A percentile compares a stretch with the other conserved stretches of the same genome.
Evolutionary conservation across 1,284 basidiomycete species (phyloP).

Genomic region (Anthracocystis panici-leucophaei): DNA sequence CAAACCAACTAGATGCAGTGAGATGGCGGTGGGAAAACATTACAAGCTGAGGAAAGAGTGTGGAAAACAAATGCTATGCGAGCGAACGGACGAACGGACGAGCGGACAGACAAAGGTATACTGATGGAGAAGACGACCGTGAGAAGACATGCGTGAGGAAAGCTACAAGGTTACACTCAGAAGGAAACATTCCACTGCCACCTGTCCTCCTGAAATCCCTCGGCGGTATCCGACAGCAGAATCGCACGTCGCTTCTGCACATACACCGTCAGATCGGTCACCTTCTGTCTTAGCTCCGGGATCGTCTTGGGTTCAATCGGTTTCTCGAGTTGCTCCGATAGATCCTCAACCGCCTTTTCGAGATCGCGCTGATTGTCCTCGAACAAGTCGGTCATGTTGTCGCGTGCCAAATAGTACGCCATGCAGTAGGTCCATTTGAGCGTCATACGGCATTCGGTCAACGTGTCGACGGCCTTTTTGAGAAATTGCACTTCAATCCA

Average conservation of each 20-base stretch:
- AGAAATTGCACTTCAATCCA: slow-evolving; percentile 99
- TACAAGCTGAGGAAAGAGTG: no score
- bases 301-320: slow-evolving; percentile 89
- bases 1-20: no score
- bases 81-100: neutral
- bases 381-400: slow-evolving; percentile 94
- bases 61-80: no score
- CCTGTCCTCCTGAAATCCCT: slow-evolving; percentile 88
- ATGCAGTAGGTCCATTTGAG: slow-evolving; percentile 99
- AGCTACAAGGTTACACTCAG: no score
- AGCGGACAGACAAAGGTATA: neutral
- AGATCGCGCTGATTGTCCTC: slow-evolving; percentile 98
- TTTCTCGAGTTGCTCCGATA: slow-evolving; percentile 90
- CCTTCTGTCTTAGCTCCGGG: slow-evolving; percentile 84
- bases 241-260: slow-evolving; percentile 96
- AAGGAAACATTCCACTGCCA: slow-evolving; percentile 68
- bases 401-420: slow-evolving; percentile 89
- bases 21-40: no score
- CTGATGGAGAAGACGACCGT: no score
- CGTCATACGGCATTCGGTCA: slow-evolving; percentile 85
- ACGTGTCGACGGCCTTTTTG: slow-evolving; percentile 93
- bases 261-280: slow-evolving; percentile 84
- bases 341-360: slow-evolving; percentile 92
- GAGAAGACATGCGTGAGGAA: no score
- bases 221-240: slow-evolving; percentile 90